Conservation (phyloP, 495 filamentous ascomycete species). For the Chaetomium tenue region DNA sequence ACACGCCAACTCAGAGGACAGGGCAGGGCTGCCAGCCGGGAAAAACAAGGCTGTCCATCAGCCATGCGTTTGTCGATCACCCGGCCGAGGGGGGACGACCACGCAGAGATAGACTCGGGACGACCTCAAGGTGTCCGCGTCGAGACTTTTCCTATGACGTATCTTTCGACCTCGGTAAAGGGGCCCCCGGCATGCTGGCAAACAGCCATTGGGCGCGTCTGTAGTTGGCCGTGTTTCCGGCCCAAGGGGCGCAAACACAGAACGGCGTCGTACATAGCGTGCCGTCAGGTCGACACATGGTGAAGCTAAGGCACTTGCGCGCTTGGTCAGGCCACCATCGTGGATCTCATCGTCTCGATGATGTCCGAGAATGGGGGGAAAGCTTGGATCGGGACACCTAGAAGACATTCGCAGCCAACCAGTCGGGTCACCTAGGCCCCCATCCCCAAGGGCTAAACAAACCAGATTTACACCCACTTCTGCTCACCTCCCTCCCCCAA, state of each 20-base stretch:
- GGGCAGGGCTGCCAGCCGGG: background rate
- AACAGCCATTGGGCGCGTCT: background rate
- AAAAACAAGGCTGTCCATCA: background rate
- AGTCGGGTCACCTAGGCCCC: too few relatives aligned
- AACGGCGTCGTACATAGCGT: constrained; percentile 5
- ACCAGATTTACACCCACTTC: too few relatives aligned
- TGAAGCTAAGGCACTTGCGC: background rate
- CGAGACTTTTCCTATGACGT: background rate
- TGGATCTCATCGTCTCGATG: background rate
- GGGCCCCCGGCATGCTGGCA: background rate
- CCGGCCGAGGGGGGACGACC: background rate
- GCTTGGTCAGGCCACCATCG: background rate
- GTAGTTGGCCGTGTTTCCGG: background rate
- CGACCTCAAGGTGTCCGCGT: background rate
- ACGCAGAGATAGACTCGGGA: background rate
- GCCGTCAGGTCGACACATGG: background rate
- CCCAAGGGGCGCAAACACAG: constrained; percentile 9
- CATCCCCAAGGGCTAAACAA: too few relatives aligned
- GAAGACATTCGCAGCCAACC: background rate
- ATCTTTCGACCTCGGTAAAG: background rate
- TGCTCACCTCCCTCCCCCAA: background rate
- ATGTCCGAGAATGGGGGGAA: background rate
- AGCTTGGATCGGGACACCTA: background rate
- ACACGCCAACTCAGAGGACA: background rate
- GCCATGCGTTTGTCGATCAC: constrained; percentile 10